Evolutionary conservation across 2,329 filamentous ascomycete genomes (phyloP), one percentile per base, ranked within the genome.

Genomic region (Neofusicoccum kwambonambiense): DNA sequence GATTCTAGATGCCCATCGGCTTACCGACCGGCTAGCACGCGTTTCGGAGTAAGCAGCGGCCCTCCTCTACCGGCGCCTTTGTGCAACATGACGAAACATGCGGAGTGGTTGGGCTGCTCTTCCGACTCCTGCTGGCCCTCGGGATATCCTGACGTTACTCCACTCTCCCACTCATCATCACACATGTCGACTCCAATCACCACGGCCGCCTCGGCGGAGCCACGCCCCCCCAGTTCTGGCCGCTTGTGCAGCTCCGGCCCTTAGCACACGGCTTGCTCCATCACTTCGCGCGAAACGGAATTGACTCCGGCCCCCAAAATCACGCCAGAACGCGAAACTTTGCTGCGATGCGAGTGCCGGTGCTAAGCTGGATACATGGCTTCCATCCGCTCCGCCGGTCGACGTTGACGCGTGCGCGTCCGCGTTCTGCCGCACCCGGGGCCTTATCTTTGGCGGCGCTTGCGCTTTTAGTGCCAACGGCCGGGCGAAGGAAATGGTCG

Each of bases 51-150:
- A 47, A 47, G 56, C 56, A 37, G 42, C 56, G 27, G 19, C 54
- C 39, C 15, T 58, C 54, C 54, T 19, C 27, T 42, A 27, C 13
- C 42, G 13, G 35, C 27, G 27, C 31, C 31, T 15, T 8, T 60
- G 56, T 60, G 42, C 27, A 60, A 45, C 56, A 17, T 47, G 56
- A 60, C 42, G 56, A 58, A 45, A 44, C 54, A 19, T 34, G 54
- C 17, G 19, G 39, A 42, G 52, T 27, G 17, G 2, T 12, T 27
- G 9, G 27, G 49, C 15, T 51, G 9, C 15, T 17, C 1, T 15
- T 15, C 11, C 39, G 11, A n/a, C 31, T 60, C 39, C 15, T 37
- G 41, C 17, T 31, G 31, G 27, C 31, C n/a, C 42, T 60, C 31
- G 27, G 27, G 7, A 3, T 13, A 35, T 31, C n/a, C 27, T 47